Evolutionary conservation across 108 stramenopile species (phyloP).

Genomic region (Aurantiochytrium sp.): DNA sequence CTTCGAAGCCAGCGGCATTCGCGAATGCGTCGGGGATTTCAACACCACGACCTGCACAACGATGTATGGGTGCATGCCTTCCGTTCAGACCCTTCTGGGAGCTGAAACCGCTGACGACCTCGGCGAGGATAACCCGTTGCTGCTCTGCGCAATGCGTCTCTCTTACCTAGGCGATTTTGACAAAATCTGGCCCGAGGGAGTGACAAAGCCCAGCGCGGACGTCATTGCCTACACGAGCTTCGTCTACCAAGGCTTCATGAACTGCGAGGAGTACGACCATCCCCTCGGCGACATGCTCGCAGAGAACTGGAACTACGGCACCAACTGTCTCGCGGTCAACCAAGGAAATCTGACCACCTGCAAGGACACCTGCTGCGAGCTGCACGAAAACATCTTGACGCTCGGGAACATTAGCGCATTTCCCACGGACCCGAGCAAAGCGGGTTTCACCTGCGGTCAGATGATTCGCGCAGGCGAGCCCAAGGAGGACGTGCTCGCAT

Average conservation of each 20-base stretch:
- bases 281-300: neutral
- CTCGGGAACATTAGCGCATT: neutral
- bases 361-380: neutral
- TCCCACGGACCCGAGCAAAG: neutral
- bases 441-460: neutral
- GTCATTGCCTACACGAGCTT: neutral
- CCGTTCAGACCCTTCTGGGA: neutral
- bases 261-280: neutral
- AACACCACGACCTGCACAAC: neutral
- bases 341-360: neutral
- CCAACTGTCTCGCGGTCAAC: neutral
- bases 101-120: neutral
- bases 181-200: neutral
- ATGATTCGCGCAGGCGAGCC: neutral
- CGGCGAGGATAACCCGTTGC: neutral
- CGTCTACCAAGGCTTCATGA: neutral
- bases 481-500: neutral
- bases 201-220: neutral
- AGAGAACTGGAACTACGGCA: neutral
- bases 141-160: neutral
- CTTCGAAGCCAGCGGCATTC: neutral
- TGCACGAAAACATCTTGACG: neutral
- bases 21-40: neutral
- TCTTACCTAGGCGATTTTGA: neutral
- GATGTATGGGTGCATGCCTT: neutral